Evolutionary conservation across 2,329 filamentous ascomycete species (phyloP).

Genomic region (Ophiognomonia clavigignenti-juglandacearum): DNA sequence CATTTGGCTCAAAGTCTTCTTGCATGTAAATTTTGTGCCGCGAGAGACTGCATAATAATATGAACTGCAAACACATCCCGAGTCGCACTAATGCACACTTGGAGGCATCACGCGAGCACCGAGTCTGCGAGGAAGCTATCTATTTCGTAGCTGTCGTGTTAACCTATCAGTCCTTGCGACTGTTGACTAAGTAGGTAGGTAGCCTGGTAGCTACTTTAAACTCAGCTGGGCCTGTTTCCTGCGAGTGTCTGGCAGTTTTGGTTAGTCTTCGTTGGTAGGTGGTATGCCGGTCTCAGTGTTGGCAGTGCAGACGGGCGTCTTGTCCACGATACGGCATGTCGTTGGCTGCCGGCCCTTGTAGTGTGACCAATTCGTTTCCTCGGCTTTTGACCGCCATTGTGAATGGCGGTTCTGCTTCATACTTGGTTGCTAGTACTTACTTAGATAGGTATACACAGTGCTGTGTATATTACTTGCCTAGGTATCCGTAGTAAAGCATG

Average conservation of each 20-base stretch:
- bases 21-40: too few species aligned
- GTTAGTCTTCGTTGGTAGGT: neutral
- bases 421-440: too few species aligned
- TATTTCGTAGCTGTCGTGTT: too few species aligned
- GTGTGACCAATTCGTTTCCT: too few species aligned
- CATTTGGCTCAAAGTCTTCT: too few species aligned
- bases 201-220: neutral
- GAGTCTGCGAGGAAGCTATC: too few species aligned
- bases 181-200: neutral
- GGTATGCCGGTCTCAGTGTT: neutral
- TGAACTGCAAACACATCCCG: neutral
- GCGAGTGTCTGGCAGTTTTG: neutral
- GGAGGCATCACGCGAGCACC: neutral
- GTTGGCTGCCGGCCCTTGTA: neutral
- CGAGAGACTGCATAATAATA: neutral
- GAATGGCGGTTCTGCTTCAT: neutral
- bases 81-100: neutral
- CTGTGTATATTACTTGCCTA: too few species aligned
- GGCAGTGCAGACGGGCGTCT: neutral
- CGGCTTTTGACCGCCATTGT: constrained; percentile 10
- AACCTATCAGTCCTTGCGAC: too few species aligned
- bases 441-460: too few species aligned
- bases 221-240: too few species aligned
- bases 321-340: neutral
- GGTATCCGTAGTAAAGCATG: neutral